phyloP scores from a whole-genome alignment of 306 rosid genomes.

The Ochetophila trinervis region DNA sequence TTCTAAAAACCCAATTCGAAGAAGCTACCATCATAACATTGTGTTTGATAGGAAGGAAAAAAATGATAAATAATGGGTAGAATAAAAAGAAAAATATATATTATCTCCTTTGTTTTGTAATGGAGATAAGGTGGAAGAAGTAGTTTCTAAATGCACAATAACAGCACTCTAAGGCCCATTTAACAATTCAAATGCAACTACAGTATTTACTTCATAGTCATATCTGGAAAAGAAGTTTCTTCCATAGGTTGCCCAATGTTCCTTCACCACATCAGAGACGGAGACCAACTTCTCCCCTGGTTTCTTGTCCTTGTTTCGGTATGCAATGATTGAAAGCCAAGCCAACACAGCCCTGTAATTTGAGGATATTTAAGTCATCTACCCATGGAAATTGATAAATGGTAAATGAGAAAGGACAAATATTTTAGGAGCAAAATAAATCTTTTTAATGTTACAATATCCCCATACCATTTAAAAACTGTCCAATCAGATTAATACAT shows the following conservation, averaged over 20 bases:
- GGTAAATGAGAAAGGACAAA: constrained; percentile 1
- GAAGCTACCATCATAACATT: neutral
- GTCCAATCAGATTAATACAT: neutral
- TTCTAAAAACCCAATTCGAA: constrained; percentile 14
- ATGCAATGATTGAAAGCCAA: constrained; percentile 92
- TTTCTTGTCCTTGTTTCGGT: constrained; percentile 80
- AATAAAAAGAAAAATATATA: neutral
- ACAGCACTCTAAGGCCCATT: too few species aligned
- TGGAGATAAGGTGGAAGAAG: too few species aligned
- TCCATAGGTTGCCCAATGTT: constrained; percentile 92
- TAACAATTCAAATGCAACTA: constrained; percentile 13
- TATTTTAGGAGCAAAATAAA: neutral
- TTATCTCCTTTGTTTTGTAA: too few species aligned
- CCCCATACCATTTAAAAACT: neutral
- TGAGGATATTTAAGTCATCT: constrained; percentile 18
- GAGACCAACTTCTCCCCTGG: constrained; percentile 75
- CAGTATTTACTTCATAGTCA: constrained; percentile 71
- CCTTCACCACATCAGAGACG: constrained; percentile 75
- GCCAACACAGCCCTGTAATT: constrained; percentile 90
- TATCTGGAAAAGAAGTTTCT: constrained; percentile 94
- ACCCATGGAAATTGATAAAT: constrained; percentile 15
- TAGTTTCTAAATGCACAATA: too few species aligned
- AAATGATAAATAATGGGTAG: neutral
- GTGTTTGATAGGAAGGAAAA: neutral
- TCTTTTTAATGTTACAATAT: neutral